phyloP scores from a whole-genome alignment of 2,329 filamentous ascomycete species.

The Arthrobotrys sinensis region DNA sequence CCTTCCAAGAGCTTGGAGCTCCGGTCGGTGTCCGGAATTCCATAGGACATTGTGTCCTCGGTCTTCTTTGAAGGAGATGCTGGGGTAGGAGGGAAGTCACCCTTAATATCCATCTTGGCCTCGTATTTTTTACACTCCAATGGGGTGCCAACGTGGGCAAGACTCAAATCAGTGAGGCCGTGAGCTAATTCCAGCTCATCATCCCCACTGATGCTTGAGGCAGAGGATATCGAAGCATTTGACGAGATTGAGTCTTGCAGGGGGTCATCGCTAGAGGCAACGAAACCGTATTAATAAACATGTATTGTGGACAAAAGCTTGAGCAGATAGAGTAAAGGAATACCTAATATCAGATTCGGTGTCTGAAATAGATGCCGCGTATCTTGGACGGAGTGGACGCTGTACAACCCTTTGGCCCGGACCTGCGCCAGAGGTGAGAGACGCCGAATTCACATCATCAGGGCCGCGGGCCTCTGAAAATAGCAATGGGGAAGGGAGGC shows the following conservation, averaged over 20 bases:
- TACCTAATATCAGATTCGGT: not conserved
- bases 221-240: not conserved
- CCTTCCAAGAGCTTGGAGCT: not conserved
- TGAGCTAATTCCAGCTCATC: not conserved
- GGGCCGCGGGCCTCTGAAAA: not conserved
- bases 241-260: not conserved
- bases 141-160: no score
- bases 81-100: not conserved
- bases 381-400: not conserved
- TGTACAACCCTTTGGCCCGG: not conserved
- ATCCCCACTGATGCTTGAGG: slow-evolving; percentile 3
- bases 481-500: no score
- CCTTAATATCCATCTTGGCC: not conserved
- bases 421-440: not conserved
- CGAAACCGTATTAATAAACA: not conserved
- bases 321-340: no score
- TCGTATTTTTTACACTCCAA: not conserved
- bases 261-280: not conserved
- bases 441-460: not conserved
- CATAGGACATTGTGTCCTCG: not conserved
- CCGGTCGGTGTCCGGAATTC: not conserved
- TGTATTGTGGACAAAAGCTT: not conserved
- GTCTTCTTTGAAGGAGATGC: not conserved
- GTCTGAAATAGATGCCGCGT: not conserved
- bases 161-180: not conserved